These are phyloP conservation scores for Mikania micrantha DNA, from an alignment of 129 eudicot genomes.

Conservation along the genomic window DNA sequence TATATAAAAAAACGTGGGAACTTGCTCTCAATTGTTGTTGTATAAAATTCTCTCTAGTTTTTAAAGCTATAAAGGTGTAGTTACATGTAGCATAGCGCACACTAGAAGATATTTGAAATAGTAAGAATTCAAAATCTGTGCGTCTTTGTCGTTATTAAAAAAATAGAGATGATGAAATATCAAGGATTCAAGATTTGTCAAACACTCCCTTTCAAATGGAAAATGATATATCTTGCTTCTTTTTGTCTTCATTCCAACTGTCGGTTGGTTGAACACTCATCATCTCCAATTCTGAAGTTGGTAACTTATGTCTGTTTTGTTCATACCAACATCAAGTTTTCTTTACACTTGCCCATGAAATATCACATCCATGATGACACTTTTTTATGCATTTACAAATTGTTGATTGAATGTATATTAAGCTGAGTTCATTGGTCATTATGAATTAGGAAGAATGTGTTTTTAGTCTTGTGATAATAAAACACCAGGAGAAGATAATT, in stretches of 20 bases:
- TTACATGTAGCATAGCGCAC: not conserved
- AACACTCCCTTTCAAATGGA: not conserved
- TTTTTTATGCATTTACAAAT: not conserved
- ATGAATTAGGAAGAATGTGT: not conserved
- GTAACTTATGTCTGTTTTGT: constrained; percentile 5
- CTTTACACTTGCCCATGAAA: not conserved
- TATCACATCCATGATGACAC: not conserved
- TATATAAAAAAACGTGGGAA: not conserved
- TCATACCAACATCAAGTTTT: not conserved
- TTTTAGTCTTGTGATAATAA: not conserved
- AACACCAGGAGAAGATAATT: constrained; percentile 7
- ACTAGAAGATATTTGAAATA: not conserved
- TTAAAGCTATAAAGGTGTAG: constrained; percentile 8
- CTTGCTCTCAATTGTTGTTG: not conserved
- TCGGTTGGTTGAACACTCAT: constrained; percentile 2
- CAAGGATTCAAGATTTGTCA: too few species aligned
- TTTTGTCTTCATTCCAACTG: constrained; percentile 2
- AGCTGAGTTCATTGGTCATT: not conserved
- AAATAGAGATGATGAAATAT: too few species aligned
- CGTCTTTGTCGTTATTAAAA: too few species aligned
- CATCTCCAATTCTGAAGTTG: not conserved
- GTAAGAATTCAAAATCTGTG: constrained; percentile 2
- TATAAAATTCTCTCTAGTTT: not conserved
- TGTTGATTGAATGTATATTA: not conserved
- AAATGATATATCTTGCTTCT: not conserved